Base-by-base conservation (phyloP, 345 rosid species). In the Gossypium herbaceum region DNA sequence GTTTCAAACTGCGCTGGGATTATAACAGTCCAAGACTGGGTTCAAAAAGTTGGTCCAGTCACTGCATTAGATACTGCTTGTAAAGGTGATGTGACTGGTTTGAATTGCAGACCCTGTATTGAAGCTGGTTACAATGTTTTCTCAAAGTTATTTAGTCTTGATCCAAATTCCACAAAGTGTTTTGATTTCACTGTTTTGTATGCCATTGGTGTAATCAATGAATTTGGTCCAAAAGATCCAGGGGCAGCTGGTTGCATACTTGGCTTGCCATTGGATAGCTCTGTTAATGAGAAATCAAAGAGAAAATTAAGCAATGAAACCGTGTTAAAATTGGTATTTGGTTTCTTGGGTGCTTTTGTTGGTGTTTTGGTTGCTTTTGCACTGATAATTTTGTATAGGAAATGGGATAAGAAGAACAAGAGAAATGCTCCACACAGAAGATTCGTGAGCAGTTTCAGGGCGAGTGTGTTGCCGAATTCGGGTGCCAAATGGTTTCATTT, bases 401-500 rank as follows among this genome's bases (percentile, higher is more conserved):
- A 70, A 71, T 75, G 83, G 73, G 44, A 79, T 2, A 63, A 51
- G 78, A 81, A 74, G 74, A 83, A 65, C 60, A 79, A 62, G 74
- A 47, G 48, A 19, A 76, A 76, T 2, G 83, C 84, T n/a, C 34
- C 45, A 3, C 90, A 89, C 24, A 76, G 75, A 39, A 79, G 81
- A 25, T 81, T 73, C 25, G 81, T 85, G 2, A 82, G 47, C 59
- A 79, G 79, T 69, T 82, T 87, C 77, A 82, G 64, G 79, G 54
- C 81, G 15, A 72, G 74, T 15, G 80, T 87, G 58, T 52, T 86
- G 66, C 90, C 88, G 0, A 86, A 81, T 51, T 73, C 88, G 0
- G 89, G 88, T 22, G 86, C 87, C 7, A 89, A 84, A 77, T 89
- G 93, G 93, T 89, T 89, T 54, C 65, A 66, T 3, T 25, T 80